Percentiles rank a stretch among this genome's conserved stretches.
These are phyloP conservation scores for Amylocarpus encephaloides DNA, from an alignment of 2,329 filamentous ascomycete species.

Conservation along the genomic window DNA sequence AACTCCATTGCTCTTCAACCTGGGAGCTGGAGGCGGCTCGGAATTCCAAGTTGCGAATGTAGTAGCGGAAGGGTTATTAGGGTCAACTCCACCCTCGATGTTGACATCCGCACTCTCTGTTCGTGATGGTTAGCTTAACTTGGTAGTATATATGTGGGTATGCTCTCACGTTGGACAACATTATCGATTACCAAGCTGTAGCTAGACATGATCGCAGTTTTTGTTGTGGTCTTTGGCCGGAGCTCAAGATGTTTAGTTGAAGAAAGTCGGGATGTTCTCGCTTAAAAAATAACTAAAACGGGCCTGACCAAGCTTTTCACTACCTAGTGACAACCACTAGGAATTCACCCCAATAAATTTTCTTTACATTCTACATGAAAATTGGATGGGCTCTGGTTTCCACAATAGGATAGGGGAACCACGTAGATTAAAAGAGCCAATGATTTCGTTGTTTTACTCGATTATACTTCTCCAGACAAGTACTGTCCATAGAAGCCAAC, in stretches of 20 bases:
- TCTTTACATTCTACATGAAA: too few species aligned
- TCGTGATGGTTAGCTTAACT: constrained; percentile 13
- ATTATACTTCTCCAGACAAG: too few species aligned
- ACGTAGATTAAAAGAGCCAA: too few species aligned
- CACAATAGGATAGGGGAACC: too few species aligned
- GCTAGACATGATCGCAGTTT: background rate
- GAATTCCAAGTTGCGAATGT: constrained; percentile 22
- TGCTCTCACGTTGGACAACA: constrained; percentile 22
- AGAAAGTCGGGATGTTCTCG: background rate
- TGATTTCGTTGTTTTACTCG: too few species aligned
- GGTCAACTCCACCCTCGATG: constrained; percentile 21
- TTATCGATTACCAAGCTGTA: background rate
- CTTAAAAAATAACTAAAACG: background rate
- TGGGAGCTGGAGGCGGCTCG: constrained; percentile 28
- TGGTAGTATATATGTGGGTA: background rate
- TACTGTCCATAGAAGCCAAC: too few species aligned
- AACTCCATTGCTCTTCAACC: constrained; percentile 39
- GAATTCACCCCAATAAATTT: background rate
- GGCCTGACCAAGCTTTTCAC: background rate
- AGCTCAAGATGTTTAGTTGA: background rate
- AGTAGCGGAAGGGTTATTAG: constrained; percentile 10
- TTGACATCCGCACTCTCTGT: constrained; percentile 26
- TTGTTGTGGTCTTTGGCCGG: background rate
- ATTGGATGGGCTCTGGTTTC: too few species aligned
- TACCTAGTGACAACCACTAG: background rate